Evolutionary conservation across 1,139 yeast species (phyloP), one percentile per base, ranked within the genome.

Genomic region (Komagataea norvegica): DNA sequence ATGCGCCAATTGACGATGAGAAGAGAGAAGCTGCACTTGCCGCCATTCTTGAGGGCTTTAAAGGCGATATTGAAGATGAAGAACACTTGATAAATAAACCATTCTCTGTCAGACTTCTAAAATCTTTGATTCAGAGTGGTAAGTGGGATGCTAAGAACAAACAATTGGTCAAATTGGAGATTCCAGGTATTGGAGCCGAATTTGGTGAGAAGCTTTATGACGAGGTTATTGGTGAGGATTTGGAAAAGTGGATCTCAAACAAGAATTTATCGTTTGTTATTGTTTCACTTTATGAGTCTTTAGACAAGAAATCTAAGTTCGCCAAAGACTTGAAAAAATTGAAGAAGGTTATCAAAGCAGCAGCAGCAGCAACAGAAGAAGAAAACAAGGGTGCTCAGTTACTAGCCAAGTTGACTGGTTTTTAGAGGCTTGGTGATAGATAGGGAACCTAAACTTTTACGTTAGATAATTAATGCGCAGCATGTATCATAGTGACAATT

Each of bases 321-420:
- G 57, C 67, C 46, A 68, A 73, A 55, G 72, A 66, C 28, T 64
- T 86, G 55, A 74, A 72, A 54, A 69, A 70, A 46, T 58, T 74
- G 42, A 70, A 73, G 56, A 72, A 75, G 46, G 56, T 65, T 28
- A 63, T 77, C 48, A 60, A 68, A 34, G 53, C 62, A 15, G 63
- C 61, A 25, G 44, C 52, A 6, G 57, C 62, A 15, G 63, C 61
- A 25, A 44, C 52, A 6, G 57, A 59, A 32, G 69, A 64, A 25
- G 79, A 72, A 31, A 86, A 85, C 61, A 88, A 87, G 66, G 96
- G 96, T 45, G 83, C 86, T 34, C 79, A 79, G 53, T 68, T 88
- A 46, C 68, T 88, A 52, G 59, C 70, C 42, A 75, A 70, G 41
- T 42, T 66, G 22, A 44, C 52, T 25, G 49, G 37, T 1, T 43